Evolutionary conservation across 441 rosid species (phyloP).

Genomic region (Cnidoscolus chayamansa): DNA sequence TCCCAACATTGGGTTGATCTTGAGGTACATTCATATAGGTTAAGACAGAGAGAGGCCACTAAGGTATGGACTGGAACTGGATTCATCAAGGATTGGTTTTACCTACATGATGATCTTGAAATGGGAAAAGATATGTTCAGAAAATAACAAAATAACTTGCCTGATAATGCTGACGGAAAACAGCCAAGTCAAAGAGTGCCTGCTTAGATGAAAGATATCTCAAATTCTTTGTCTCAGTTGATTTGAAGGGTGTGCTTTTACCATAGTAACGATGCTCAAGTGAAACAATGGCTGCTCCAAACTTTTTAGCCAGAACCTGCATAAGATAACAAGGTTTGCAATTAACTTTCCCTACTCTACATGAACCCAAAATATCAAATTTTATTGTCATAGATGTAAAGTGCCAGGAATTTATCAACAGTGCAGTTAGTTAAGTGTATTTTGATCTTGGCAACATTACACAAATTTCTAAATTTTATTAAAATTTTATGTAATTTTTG

Average conservation of each 20-base stretch:
- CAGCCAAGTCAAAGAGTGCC: conserved; percentile 84
- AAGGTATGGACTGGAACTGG: background rate
- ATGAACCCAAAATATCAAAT: background rate
- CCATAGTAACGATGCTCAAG: conserved; percentile 98
- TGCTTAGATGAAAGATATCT: conserved; percentile 89
- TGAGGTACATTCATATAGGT: background rate
- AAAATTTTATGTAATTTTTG: no score
- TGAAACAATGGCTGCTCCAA: conserved; percentile 90
- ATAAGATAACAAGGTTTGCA: conserved; percentile 1
- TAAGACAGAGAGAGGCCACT: background rate
- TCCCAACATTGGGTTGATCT: background rate
- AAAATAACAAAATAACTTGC: conserved; percentile 31
- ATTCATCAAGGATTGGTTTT: background rate
- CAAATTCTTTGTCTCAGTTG: conserved; percentile 59
- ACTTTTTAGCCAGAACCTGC: conserved; percentile 89
- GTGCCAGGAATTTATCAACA: background rate
- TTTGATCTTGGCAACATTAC: no score
- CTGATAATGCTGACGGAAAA: conserved; percentile 79
- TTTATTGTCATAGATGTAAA: background rate
- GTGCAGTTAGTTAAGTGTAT: no score
- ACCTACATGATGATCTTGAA: background rate
- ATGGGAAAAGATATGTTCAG: background rate
- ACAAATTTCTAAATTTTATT: no score
- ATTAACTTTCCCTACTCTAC: background rate
- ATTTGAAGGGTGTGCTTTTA: conserved; percentile 79